Evolutionary conservation across 148 eudicot genomes (phyloP).

Genomic region (Vaccinium macrocarpon): DNA sequence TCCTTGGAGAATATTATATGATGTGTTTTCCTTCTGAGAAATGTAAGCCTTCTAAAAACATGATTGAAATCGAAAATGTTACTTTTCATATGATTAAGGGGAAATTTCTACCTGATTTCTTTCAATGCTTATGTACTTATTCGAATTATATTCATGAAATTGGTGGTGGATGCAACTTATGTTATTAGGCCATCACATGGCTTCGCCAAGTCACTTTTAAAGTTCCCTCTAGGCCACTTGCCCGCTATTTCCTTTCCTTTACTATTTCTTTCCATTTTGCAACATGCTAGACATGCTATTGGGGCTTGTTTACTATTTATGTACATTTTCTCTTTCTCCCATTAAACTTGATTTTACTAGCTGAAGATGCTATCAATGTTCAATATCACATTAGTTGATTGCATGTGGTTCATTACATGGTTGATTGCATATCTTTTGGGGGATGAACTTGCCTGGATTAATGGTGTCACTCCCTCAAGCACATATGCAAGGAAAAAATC

Average conservation of each 20-base stretch:
- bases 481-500: too few relatives aligned
- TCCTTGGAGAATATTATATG: neutral
- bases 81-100: neutral
- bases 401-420: neutral
- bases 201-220: neutral
- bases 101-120: neutral
- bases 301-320: neutral
- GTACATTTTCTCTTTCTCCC: neutral
- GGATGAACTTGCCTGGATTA: neutral
- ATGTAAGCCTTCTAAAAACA: neutral
- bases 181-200: neutral
- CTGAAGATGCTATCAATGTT: neutral
- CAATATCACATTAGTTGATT: neutral
- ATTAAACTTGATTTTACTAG: neutral
- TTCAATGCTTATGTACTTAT: neutral
- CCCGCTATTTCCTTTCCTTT: neutral
- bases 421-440: neutral
- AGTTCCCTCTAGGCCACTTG: too few relatives aligned
- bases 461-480: neutral
- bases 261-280: neutral
- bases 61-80: neutral
- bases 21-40: neutral
- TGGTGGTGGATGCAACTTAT: conserved; percentile 3
- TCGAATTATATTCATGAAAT: neutral
- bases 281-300: conserved; percentile 9